Percentiles rank a stretch among this genome's conserved stretches.
phyloP scores from a whole-genome alignment of 805 yeast genomes.

The Schwanniomyces occidentalis region DNA sequence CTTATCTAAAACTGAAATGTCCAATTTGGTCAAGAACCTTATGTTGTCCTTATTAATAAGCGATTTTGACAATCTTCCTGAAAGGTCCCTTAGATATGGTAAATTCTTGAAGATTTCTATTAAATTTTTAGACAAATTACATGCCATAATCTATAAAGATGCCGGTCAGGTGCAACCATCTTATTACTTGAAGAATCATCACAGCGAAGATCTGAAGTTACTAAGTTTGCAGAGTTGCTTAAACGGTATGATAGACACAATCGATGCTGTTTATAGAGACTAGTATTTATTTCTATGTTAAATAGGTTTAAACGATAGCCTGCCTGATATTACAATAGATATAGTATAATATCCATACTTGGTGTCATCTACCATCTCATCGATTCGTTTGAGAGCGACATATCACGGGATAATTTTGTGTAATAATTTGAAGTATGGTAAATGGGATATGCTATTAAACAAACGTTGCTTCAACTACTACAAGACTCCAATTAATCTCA shows the following conservation, averaged over 20 bases:
- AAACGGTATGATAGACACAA: conserved; percentile 22
- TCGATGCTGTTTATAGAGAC: too few species aligned
- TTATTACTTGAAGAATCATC: conserved; percentile 21
- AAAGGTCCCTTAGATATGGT: conserved; percentile 26
- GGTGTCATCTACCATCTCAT: too few species aligned
- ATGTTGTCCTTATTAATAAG: conserved; percentile 35
- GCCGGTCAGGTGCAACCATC: conserved; percentile 24
- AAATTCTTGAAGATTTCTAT: conserved; percentile 23
- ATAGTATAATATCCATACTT: too few species aligned
- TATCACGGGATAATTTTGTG: too few species aligned
- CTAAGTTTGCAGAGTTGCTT: conserved; percentile 23
- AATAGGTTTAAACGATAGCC: too few species aligned
- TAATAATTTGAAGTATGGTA: too few species aligned
- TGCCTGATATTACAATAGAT: too few species aligned
- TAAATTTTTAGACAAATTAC: conserved; percentile 34
- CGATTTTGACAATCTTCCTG: conserved; percentile 27
- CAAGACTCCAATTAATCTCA: too few species aligned
- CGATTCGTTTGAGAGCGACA: too few species aligned
- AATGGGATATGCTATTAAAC: too few species aligned
- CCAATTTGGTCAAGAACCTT: conserved; percentile 32
- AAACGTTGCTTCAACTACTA: too few species aligned
- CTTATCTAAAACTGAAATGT: conserved; percentile 26
- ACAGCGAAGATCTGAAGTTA: conserved; percentile 10
- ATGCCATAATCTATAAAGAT: conserved; percentile 23
- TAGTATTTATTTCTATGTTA: too few species aligned